Base-by-base conservation (phyloP, 306 rosid species). In the Spatholobus suberectus region DNA sequence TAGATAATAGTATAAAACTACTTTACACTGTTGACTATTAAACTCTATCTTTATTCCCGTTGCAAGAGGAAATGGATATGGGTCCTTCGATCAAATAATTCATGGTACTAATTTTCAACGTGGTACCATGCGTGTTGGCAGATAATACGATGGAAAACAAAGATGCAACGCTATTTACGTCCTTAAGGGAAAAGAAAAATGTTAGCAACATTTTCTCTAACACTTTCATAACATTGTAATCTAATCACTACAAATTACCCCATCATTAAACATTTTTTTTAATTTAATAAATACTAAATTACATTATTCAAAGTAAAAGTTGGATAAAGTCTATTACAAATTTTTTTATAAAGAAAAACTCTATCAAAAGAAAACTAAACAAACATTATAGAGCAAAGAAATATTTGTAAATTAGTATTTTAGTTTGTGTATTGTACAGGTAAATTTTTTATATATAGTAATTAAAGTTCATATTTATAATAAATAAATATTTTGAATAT, bases 41-140 rank as follows among this genome's bases (percentile, higher is more conserved):
- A n/a, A n/a, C n/a, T n/a, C n/a, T n/a, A n/a, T n/a, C n/a, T 43
- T 70, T 27, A 43, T 68, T 38, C 11, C 12, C 27, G 0, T 38
- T 20, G 73, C 11, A 10, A 21, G 75, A 76, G 7, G 51, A 82
- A 79, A 23, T 79, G 29, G 49, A 5, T 17, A 10, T 85, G 85
- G 82, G 52, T 44, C 85, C 52, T 27, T 23, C 24, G 12, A 63
- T 29, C 8, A 66, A 66, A 34, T 85, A 44, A 85, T 59, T 76
- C 75, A 23, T 58, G 12, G 21, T 10, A 68, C 62, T 58, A 11
- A 18, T n/a, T 17, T 58, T 35, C 52, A 5, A 68, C 2, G 61
- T 52, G 81, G 85, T 70, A 40, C 76, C 85, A 75, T 0, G 10
- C 29, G 1, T 73, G 58, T 17, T 75, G 61, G 21, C 34, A 55